Conservation (phyloP, 352 stramenopile genomes). For the Phytopythium cucurbitacearum region DNA sequence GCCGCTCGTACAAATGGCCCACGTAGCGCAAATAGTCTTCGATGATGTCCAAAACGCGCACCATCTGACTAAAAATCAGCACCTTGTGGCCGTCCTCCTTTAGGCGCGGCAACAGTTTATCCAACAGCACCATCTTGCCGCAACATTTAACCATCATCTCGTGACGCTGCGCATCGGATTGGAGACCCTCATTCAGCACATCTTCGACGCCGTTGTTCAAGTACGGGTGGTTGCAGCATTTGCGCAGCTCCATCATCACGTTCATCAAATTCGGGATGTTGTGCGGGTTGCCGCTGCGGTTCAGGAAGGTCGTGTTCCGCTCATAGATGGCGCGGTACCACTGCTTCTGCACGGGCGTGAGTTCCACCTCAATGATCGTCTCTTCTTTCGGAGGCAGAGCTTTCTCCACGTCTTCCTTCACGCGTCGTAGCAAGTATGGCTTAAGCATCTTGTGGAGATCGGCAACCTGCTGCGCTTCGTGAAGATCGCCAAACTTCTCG, state of each 20-base stretch:
- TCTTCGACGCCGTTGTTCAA: constrained; percentile 92
- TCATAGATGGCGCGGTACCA: constrained; percentile 95
- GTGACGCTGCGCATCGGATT: constrained; percentile 68
- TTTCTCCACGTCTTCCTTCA: constrained; percentile 91
- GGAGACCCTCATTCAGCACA: constrained; percentile 76
- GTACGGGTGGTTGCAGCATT: constrained; percentile 91
- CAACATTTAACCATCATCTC: constrained; percentile 96
- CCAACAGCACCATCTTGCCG: constrained; percentile 99
- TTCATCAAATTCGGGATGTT: constrained; percentile 91
- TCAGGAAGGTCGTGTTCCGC: constrained; percentile 92
- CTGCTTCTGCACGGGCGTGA: constrained; percentile 88
- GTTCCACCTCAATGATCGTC: constrained; percentile 89
- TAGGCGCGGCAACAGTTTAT: constrained; percentile 98
- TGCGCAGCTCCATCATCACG: constrained; percentile 90
- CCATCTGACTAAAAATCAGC: constrained; percentile 99
- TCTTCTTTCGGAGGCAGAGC: constrained; percentile 86
- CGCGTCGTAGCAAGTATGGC: constrained; percentile 82
- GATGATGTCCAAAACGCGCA: constrained; percentile 99
- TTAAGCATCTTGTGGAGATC: constrained; percentile 90
- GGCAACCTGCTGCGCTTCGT: constrained; percentile 85
- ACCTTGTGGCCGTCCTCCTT: constrained; percentile 97
- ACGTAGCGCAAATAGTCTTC: constrained; percentile 97
- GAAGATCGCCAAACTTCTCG: constrained; percentile 87
- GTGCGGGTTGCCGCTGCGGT: constrained; percentile 67
- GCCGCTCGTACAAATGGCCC: constrained; percentile 93